Percentiles rank a stretch among this genome's conserved stretches.
Conservation (phyloP, 495 filamentous ascomycete species). For the Thozetella sp. region DNA sequence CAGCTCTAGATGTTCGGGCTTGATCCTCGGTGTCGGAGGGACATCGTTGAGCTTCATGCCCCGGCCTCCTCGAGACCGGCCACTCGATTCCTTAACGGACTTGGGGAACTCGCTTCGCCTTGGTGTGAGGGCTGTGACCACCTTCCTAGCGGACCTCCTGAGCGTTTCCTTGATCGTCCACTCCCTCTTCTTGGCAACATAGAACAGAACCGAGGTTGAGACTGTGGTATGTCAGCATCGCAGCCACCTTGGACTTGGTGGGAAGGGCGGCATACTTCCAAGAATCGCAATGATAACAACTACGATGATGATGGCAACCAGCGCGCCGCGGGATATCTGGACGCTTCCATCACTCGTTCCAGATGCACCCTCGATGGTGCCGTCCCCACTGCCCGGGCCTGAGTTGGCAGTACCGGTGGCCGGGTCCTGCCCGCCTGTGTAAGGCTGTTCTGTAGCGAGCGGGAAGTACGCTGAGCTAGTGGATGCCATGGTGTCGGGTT, state of each 20-base stretch:
- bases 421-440: constrained; percentile 10
- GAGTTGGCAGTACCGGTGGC: constrained; percentile 6
- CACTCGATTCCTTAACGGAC: constrained; percentile 42
- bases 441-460: constrained; percentile 35
- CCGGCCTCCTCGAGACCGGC: constrained; percentile 21
- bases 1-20: constrained; percentile 28
- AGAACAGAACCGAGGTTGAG: constrained; percentile 49
- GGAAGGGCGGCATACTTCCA: constrained; percentile 46
- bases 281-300: constrained; percentile 56
- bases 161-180: constrained; percentile 57
- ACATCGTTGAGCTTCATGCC: constrained; percentile 47
- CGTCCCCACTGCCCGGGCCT: constrained; percentile 22
- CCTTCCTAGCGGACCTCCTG: constrained; percentile 52
- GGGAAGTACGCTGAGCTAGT: constrained; percentile 25
- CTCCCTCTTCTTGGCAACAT: constrained; percentile 57
- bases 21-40: constrained; percentile 49
- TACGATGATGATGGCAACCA: constrained; percentile 65
- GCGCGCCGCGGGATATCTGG: constrained; percentile 55
- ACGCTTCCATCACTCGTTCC: constrained; percentile 51
- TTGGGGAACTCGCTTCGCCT: constrained; percentile 54
- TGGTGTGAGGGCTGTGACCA: constrained; percentile 55
- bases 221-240: constrained; percentile 25
- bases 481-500: neutral
- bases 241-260: neutral
- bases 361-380: constrained; percentile 54